Evolutionary conservation across 2,329 filamentous ascomycete genomes (phyloP), one percentile per base, ranked within the genome.

Genomic region (Colletotrichum lentis): DNA sequence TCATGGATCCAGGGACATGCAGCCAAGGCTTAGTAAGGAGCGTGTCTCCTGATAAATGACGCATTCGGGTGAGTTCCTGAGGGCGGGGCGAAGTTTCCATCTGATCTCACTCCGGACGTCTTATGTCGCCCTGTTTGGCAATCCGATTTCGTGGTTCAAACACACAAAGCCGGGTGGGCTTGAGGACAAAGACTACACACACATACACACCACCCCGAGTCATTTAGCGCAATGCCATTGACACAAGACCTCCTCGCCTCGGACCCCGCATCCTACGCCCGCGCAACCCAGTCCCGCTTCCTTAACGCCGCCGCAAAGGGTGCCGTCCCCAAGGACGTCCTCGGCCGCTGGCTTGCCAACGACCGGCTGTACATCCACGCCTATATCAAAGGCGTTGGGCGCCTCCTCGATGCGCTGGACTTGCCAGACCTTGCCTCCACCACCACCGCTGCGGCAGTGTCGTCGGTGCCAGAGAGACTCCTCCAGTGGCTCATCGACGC

Each of bases 311-410:
- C 90, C 6, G 90, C 90, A 16, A 81, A 83, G 63, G 90, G 91
- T 24, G 85, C 83, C 0, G 80, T 91, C 20, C 80, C 85, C 20
- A 86, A 86, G 56, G 73, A 80, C 0, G 78, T 82, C 1, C 80
- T 93, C 12, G 84, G 85, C 22, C 82, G 84, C 76, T 93, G 91
- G 91, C 86, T 93, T 50, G 86, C 88, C 14, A 90, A 92, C 76
- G 90, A 93, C 77, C 83, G 88, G 10, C 85, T 93, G 67, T 91
- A 92, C 77, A 88, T 90, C 41, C 88, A 91, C 71, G 86, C 86
- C 58, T 91, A 92, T 77, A 85, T 92, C 72, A 83, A 85, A 31
- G 91, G 91, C 72, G 85, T 89, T 24, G 89, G 89, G 10, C 80
- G 83, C n/a, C 77, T 92, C 8, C 84, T 93, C 35, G 81, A 85